Evolutionary conservation across 179 eudicot species (phyloP).

Genomic region (Vitellaria paradoxa): DNA sequence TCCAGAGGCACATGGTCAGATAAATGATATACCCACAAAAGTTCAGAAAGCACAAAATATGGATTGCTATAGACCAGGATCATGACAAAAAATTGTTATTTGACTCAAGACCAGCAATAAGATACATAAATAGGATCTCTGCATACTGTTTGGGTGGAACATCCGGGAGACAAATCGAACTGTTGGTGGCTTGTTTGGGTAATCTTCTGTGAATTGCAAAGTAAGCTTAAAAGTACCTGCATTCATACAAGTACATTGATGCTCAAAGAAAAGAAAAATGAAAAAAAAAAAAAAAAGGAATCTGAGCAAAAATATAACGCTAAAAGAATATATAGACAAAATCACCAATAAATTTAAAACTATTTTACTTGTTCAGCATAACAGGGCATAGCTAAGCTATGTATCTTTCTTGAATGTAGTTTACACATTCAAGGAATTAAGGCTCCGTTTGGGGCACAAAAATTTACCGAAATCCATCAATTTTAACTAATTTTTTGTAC

Average conservation of each 20-base stretch:
- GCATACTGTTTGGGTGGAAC: slow-evolving; percentile 49
- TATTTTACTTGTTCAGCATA: not conserved
- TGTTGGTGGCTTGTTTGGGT: slow-evolving; percentile 45
- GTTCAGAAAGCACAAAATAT: not conserved
- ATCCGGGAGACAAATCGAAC: slow-evolving; percentile 44
- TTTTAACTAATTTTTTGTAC: too few relatives aligned
- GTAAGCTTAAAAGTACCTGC: slow-evolving; percentile 44
- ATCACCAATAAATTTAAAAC: not conserved
- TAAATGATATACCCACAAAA: not conserved
- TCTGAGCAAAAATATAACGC: not conserved
- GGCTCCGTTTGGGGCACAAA: too few relatives aligned
- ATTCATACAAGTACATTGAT: not conserved
- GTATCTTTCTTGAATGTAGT: not conserved
- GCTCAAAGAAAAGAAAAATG: not conserved
- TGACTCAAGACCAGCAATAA: not conserved
- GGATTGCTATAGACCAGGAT: not conserved
- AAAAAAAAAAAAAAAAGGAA: not conserved
- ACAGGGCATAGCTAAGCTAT: not conserved
- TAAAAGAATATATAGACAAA: not conserved
- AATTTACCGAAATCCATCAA: too few relatives aligned
- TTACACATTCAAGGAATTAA: not conserved
- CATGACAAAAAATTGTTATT: not conserved
- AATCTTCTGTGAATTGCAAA: slow-evolving; percentile 40
- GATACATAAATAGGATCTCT: not conserved
- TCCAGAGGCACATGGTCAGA: slow-evolving; percentile 3